Evolutionary conservation across 2,329 filamentous ascomycete genomes (phyloP), one percentile per base, ranked within the genome.

Genomic region (Pseudogymnoascus sp.): DNA sequence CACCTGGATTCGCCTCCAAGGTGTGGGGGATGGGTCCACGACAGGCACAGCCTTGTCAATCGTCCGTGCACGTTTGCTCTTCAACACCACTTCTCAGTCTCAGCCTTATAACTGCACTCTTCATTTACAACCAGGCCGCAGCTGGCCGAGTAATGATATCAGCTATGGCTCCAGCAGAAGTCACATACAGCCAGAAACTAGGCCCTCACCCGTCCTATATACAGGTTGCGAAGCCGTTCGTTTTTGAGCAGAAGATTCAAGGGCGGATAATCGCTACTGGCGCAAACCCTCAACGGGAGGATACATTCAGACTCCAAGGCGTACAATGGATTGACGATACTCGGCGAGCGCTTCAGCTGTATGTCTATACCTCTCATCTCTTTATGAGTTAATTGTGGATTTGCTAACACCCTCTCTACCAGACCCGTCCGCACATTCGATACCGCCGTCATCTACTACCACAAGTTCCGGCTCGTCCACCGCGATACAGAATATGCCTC

Each of bases 401-500:
- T 3, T 63, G 59, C 37, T 63, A 21, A 62, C 63, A 61, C 62
- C 2, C 66, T 36, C 62, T 18, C 5, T 28, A 49, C 11, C 65
- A 93, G 90, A 53, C 95, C 95, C 1, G 87, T 97, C 23, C 88
- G 90, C 65, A 97, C 95, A 0, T 97, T 91, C 75, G 90, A 93
- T 69, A 96, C 93, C 0, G 95, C 95, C 0, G 91, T 89, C 66
- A 87, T 90, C 14, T 96, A 96, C 74, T 99, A 93, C 73, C 93
- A 97, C 79, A 92, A 92, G 69, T 97, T 97, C 74, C 88, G 93
- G 34, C 82, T 97, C 61, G 85, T 88, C 53, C 92, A 96, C 71
- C 84, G 87, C n/a, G 91, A 93, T 69, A 86, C 81, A 67, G 92
- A 96, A 71, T 96, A 96, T 75, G 90, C 89, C 74, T 92, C 87